A percentile compares a stretch with the other conserved stretches of the same genome.
phyloP scores from a whole-genome alignment of 2,329 filamentous ascomycete genomes.

The Alternaria solani region DNA sequence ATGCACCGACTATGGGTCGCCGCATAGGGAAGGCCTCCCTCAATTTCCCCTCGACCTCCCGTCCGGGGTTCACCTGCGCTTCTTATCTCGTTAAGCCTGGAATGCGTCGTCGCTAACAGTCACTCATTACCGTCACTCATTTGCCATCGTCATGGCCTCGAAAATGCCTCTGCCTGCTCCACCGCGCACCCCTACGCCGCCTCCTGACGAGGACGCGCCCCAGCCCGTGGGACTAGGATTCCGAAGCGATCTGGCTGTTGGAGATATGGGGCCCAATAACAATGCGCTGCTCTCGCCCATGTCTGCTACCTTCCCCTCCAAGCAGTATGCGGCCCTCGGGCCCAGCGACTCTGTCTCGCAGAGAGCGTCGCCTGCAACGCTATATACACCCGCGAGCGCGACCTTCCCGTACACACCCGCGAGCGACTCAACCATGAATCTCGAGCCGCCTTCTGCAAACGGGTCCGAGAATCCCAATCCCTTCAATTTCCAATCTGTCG shows the following conservation, averaged over 20 bases:
- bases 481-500: slow-evolving; percentile 88
- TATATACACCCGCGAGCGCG: slow-evolving; percentile 46
- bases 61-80: slow-evolving; percentile 24
- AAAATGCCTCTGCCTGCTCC: slow-evolving; percentile 66
- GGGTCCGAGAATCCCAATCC: slow-evolving; percentile 65
- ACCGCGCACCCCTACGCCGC: slow-evolving; percentile 71
- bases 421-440: slow-evolving; percentile 38
- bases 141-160: slow-evolving; percentile 62
- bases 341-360: slow-evolving; percentile 49
- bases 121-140: slow-evolving; percentile 31
- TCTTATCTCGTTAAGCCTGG: slow-evolving; percentile 22
- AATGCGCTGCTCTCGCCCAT: slow-evolving; percentile 50
- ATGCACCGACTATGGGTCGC: slow-evolving; percentile 23
- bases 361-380: slow-evolving; percentile 39
- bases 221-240: slow-evolving; percentile 46
- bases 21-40: slow-evolving; percentile 31
- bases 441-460: slow-evolving; percentile 40
- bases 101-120: slow-evolving; percentile 25
- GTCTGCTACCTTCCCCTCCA: slow-evolving; percentile 50
- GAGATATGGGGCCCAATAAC: slow-evolving; percentile 37
- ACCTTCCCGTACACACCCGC: slow-evolving; percentile 46
- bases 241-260: slow-evolving; percentile 38
- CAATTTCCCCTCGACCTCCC: slow-evolving; percentile 33
- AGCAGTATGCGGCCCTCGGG: slow-evolving; percentile 45
- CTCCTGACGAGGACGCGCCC: slow-evolving; percentile 60